These are phyloP conservation scores for Dianthus caryophyllus DNA, from an alignment of 148 eudicot genomes.

Conservation along the genomic window DNA sequence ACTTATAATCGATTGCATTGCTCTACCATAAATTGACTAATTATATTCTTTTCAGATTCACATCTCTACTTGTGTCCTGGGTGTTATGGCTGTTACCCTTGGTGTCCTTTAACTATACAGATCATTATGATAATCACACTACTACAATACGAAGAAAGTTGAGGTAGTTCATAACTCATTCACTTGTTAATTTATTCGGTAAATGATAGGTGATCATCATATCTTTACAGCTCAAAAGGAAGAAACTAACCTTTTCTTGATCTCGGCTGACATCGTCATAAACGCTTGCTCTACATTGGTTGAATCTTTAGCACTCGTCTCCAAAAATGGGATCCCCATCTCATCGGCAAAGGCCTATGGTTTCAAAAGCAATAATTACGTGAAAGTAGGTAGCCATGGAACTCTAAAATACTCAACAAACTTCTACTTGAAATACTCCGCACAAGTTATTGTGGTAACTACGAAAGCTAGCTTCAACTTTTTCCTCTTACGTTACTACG, in stretches of 20 bases:
- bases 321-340: conserved; percentile 48
- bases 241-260: conserved; percentile 36
- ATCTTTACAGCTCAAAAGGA: neutral
- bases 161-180: too few relatives aligned
- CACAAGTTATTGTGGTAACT: too few relatives aligned
- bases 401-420: neutral
- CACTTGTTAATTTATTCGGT: neutral
- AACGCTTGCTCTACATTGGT: conserved; percentile 46
- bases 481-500: neutral
- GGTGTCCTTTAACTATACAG: too few relatives aligned
- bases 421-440: neutral
- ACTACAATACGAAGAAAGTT: too few relatives aligned
- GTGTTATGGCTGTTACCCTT: too few relatives aligned
- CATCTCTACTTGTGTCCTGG: too few relatives aligned
- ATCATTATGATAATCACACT: too few relatives aligned
- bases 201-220: too few relatives aligned
- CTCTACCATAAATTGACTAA: too few relatives aligned
- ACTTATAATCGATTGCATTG: too few relatives aligned
- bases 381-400: conserved; percentile 7
- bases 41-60: too few relatives aligned
- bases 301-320: conserved; percentile 46
- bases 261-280: conserved; percentile 48
- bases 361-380: conserved; percentile 1
- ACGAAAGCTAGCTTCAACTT: neutral
- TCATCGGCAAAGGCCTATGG: conserved; percentile 44